A percentile compares a stretch with the other conserved stretches of the same genome.
These are phyloP conservation scores for Calocybe gangraenosa DNA, from an alignment of 768 basidiomycete genomes.

Conservation along the genomic window DNA sequence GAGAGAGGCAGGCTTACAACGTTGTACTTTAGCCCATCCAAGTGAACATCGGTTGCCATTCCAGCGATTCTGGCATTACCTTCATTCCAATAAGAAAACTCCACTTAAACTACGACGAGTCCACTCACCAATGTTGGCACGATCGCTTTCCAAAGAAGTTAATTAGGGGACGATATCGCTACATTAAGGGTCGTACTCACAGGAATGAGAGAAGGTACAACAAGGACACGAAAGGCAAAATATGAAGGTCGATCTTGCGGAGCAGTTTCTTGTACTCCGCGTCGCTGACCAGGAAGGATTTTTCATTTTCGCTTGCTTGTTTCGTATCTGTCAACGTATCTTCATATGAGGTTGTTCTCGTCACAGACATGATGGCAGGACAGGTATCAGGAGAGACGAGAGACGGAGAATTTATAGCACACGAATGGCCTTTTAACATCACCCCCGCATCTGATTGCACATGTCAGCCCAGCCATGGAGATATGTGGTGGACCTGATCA, in stretches of 20 bases:
- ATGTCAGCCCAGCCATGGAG: neutral
- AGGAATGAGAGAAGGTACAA: constrained; percentile 44
- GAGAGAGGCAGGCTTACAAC: constrained; percentile 21
- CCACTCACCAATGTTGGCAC: constrained; percentile 28
- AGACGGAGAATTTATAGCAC: neutral
- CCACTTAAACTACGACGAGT: neutral
- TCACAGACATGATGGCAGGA: neutral
- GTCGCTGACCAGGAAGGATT: constrained; percentile 13
- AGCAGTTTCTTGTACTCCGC: constrained; percentile 24
- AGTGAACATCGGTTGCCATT: constrained; percentile 24
- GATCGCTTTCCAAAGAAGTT: constrained; percentile 21
- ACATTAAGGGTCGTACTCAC: constrained; percentile 23
- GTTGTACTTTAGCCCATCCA: constrained; percentile 31
- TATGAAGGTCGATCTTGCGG: constrained; percentile 40
- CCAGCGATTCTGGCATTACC: constrained; percentile 32
- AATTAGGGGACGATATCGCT: neutral
- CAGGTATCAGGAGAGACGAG: neutral
- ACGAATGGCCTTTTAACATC: neutral
- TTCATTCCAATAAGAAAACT: neutral
- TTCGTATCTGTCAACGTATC: constrained; percentile 2
- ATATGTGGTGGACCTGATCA: neutral
- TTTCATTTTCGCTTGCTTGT: constrained; percentile 2
- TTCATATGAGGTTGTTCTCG: constrained; percentile 8
- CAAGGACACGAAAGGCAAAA: constrained; percentile 40
- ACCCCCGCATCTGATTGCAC: neutral